These are phyloP conservation scores for Gelatoporia subvermispora DNA, from an alignment of 768 basidiomycete genomes.

Conservation along the genomic window DNA sequence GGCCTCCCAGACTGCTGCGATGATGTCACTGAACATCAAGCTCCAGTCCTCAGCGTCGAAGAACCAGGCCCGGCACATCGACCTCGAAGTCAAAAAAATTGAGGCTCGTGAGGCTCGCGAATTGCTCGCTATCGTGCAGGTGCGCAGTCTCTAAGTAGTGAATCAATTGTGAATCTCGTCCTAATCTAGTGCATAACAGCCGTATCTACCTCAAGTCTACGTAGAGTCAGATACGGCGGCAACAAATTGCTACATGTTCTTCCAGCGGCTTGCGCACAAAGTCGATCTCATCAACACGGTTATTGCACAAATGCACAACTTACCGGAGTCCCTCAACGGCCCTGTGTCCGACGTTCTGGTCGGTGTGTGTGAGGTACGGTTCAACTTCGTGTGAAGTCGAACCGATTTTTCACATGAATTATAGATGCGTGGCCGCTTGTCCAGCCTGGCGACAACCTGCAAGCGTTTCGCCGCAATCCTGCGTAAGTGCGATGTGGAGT, in stretches of 20 bases:
- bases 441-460: slow-evolving; percentile 76
- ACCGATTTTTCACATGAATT: background rate
- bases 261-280: slow-evolving; percentile 84
- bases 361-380: slow-evolving; percentile 85
- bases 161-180: too few species aligned
- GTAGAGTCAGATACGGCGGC: slow-evolving; percentile 87
- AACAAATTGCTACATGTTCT: slow-evolving; percentile 86
- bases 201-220: slow-evolving; percentile 89
- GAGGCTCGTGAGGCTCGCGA: slow-evolving; percentile 83
- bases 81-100: slow-evolving; percentile 81
- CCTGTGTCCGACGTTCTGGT: slow-evolving; percentile 82
- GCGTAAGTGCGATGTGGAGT: slow-evolving; percentile 73
- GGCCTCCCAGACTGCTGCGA: slow-evolving; percentile 83
- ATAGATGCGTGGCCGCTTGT: slow-evolving; percentile 81
- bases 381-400: background rate
- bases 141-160: slow-evolving; percentile 21
- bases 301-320: slow-evolving; percentile 74
- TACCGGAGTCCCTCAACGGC: slow-evolving; percentile 82
- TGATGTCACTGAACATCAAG: slow-evolving; percentile 93
- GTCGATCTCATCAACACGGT: slow-evolving; percentile 80
- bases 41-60: slow-evolving; percentile 88
- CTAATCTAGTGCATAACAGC: slow-evolving; percentile 36
- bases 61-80: slow-evolving; percentile 85
- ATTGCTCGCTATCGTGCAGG: slow-evolving; percentile 79
- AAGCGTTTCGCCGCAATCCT: slow-evolving; percentile 87